A percentile compares a stretch with the other conserved stretches of the same genome.
Evolutionary conservation across 139 green algal genomes (phyloP).

Genomic region (Chlamydomonas schloesseri): DNA sequence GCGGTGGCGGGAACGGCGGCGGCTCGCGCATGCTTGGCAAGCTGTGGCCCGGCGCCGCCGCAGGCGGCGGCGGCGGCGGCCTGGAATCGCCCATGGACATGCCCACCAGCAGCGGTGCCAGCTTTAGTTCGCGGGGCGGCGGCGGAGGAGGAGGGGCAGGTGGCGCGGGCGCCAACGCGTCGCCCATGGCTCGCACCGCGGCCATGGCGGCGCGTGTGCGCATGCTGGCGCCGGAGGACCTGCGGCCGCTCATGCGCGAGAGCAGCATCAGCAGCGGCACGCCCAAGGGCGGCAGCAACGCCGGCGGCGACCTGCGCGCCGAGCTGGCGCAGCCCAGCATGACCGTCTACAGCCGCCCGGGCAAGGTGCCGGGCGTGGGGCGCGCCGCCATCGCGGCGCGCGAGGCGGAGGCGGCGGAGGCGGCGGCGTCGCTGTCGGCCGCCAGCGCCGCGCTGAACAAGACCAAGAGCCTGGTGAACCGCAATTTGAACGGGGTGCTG

Average conservation of each 20-base stretch:
- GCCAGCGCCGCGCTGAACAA: neutral
- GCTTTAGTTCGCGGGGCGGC: neutral
- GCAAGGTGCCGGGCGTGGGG: slow-evolving; percentile 33
- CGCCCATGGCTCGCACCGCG: neutral
- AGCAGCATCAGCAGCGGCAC: slow-evolving; percentile 4
- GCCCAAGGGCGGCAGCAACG: neutral
- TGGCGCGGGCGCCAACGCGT: neutral
- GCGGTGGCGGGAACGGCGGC: neutral
- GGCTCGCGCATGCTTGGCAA: slow-evolving; percentile 37
- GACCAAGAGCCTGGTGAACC: slow-evolving; percentile 34
- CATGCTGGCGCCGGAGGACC: slow-evolving; percentile 34
- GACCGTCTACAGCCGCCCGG: neutral
- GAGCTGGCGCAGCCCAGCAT: slow-evolving; percentile 31
- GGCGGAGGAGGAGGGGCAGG: neutral
- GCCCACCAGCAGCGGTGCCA: neutral
- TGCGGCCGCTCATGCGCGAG: slow-evolving; percentile 30
- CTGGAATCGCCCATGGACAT: neutral
- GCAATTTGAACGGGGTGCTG: slow-evolving; percentile 21
- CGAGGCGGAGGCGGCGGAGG: slow-evolving; percentile 21
- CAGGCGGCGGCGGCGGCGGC: neutral
- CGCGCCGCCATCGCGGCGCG: slow-evolving; percentile 21
- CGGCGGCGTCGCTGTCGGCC: neutral
- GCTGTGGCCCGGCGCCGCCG: slow-evolving; percentile 32
- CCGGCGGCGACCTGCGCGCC: neutral
- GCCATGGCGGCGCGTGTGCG: slow-evolving; percentile 1